Conservation (phyloP, 148 eudicot species). For the Chenopodium berlandieri region DNA sequence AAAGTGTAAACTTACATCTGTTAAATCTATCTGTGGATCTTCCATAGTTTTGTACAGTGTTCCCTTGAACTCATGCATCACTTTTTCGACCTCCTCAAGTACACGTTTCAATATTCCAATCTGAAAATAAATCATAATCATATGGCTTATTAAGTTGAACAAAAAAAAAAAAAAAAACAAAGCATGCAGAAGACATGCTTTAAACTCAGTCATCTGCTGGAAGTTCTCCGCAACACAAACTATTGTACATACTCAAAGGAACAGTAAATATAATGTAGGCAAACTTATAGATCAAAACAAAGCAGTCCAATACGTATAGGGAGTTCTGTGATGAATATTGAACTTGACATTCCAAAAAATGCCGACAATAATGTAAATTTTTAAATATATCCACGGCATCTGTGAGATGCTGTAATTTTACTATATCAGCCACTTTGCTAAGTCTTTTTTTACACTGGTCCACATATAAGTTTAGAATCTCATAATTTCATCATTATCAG, state of each 20-base stretch:
- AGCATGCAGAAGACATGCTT: constrained; percentile 7
- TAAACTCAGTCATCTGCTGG: background rate
- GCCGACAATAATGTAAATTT: background rate
- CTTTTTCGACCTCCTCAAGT: constrained; percentile 97
- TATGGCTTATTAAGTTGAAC: background rate
- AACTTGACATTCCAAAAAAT: background rate
- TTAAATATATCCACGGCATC: background rate
- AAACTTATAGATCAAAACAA: too few relatives aligned
- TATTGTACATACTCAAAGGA: background rate
- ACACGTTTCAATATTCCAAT: constrained; percentile 97
- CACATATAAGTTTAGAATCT: background rate
- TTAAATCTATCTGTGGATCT: constrained; percentile 81
- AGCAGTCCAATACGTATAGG: background rate
- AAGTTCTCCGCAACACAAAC: constrained; percentile 2
- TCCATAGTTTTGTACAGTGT: constrained; percentile 88
- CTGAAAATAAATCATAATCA: constrained; percentile 39
- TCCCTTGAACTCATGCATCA: constrained; percentile 93
- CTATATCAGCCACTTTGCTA: background rate
- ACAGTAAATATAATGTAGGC: background rate
- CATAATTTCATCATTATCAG: background rate
- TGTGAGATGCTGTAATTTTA: background rate
- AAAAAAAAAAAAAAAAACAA: background rate
- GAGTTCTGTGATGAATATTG: background rate
- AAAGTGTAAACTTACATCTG: constrained; percentile 52
- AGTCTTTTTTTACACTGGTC: background rate